phyloP scores from a whole-genome alignment of 2,329 filamentous ascomycete species.

The Colletotrichum neosansevieriae region DNA sequence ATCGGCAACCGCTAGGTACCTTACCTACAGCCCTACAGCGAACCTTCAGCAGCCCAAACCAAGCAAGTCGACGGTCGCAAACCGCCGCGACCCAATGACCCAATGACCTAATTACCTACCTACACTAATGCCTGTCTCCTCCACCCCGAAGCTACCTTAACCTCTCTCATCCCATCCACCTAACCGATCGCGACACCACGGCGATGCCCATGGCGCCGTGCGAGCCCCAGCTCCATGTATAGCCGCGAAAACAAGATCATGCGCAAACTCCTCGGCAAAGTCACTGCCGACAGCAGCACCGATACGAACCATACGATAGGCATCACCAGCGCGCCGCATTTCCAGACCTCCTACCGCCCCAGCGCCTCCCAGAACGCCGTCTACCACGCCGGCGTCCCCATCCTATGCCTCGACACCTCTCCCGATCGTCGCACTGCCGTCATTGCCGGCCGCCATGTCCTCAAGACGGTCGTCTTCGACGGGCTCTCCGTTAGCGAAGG shows the following conservation, averaged over 20 bases:
- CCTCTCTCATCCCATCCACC: not conserved
- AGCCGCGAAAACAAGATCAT: conserved; percentile 68
- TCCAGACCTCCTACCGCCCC: conserved; percentile 60
- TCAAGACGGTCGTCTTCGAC: conserved; percentile 71
- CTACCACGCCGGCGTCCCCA: conserved; percentile 64
- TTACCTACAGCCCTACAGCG: not conserved
- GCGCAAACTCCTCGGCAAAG: conserved; percentile 71
- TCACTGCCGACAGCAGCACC: conserved; percentile 59
- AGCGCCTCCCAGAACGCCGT: conserved; percentile 67
- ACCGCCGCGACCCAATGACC: not conserved
- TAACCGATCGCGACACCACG: conserved; percentile 15
- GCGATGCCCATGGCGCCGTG: conserved; percentile 49
- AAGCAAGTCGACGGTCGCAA: conserved; percentile 15
- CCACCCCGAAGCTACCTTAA: not conserved
- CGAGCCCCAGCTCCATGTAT: conserved; percentile 56
- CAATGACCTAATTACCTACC: not conserved
- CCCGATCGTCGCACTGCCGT: conserved; percentile 68
- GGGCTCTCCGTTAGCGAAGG: conserved; percentile 66
- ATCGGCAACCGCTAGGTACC: not conserved
- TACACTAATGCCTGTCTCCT: not conserved
- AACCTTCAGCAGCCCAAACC: not conserved
- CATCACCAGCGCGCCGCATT: conserved; percentile 59
- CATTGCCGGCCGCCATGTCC: conserved; percentile 69
- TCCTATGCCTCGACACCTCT: conserved; percentile 69
- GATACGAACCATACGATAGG: conserved; percentile 57